Evolutionary conservation across 257 asterid genomes (phyloP).

Genomic region (Penstemon newberryi): DNA sequence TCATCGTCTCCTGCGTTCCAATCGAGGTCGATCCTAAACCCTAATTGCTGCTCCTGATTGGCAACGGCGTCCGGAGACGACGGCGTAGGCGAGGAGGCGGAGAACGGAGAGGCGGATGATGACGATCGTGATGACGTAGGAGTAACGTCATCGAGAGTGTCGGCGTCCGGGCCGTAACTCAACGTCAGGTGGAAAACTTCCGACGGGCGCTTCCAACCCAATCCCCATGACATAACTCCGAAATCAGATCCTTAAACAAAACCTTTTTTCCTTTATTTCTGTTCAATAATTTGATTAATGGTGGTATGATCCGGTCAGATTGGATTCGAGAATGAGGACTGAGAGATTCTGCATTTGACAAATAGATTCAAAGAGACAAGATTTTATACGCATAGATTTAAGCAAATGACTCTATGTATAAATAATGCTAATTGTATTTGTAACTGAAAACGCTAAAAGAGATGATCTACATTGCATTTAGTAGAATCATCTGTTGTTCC

Average conservation of each 20-base stretch:
- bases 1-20: conserved; percentile 91
- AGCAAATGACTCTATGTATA: too few species aligned
- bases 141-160: conserved; percentile 60
- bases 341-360: conserved; percentile 28
- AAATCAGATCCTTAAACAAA: conserved; percentile 29
- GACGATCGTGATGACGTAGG: conserved; percentile 70
- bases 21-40: conserved; percentile 79
- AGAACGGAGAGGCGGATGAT: conserved; percentile 43
- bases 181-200: conserved; percentile 86
- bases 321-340: conserved; percentile 29
- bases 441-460: too few species aligned
- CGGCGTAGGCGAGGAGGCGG: conserved; percentile 47
- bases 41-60: conserved; percentile 46
- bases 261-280: conserved; percentile 7
- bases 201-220: conserved; percentile 92
- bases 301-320: conserved; percentile 27
- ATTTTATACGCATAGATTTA: neutral
- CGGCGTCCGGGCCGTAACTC: conserved; percentile 78
- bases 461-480: too few species aligned
- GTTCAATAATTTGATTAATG: conserved; percentile 13
- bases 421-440: too few species aligned
- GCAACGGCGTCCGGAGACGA: conserved; percentile 36
- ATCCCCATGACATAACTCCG: conserved; percentile 92
- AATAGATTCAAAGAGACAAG: conserved; percentile 14
- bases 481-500: too few species aligned